A percentile compares a stretch with the other conserved stretches of the same genome.
These are phyloP conservation scores for Venturia carpophila DNA, from an alignment of 2,329 filamentous ascomycete species.

Conservation along the genomic window DNA sequence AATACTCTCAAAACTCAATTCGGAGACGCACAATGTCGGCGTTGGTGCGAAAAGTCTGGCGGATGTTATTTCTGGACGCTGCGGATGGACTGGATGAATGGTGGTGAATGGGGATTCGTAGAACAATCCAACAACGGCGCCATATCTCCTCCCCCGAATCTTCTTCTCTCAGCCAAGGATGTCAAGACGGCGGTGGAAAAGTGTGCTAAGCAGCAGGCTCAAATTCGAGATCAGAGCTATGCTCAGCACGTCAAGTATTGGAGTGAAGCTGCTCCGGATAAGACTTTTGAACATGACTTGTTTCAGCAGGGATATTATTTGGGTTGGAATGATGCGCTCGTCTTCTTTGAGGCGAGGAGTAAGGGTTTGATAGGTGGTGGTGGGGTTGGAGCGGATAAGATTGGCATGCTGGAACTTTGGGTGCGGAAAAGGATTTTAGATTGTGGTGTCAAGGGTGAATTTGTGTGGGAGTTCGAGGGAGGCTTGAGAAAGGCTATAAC, in stretches of 20 bases:
- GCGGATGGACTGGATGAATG: slow-evolving; percentile 56
- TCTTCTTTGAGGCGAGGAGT: slow-evolving; percentile 6
- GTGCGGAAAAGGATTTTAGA: slow-evolving; percentile 40
- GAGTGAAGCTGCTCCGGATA: slow-evolving; percentile 33
- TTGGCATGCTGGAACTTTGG: slow-evolving; percentile 25
- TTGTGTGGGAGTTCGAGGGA: slow-evolving; percentile 46
- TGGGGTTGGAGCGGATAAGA: slow-evolving; percentile 12
- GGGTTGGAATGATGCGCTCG: slow-evolving; percentile 11
- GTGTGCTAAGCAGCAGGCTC: slow-evolving; percentile 35
- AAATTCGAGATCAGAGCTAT: slow-evolving; percentile 21
- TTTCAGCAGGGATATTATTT: neutral
- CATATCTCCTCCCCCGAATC: slow-evolving; percentile 34
- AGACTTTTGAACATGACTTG: slow-evolving; percentile 1
- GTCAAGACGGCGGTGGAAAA: slow-evolving; percentile 25
- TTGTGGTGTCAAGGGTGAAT: slow-evolving; percentile 40
- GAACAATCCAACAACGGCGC: slow-evolving; percentile 42
- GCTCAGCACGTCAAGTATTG: slow-evolving; percentile 44
- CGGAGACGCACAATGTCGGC: slow-evolving; percentile 41
- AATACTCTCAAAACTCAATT: slow-evolving; percentile 39
- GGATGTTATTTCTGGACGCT: slow-evolving; percentile 54
- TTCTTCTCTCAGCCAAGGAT: slow-evolving; percentile 32
- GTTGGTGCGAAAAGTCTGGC: slow-evolving; percentile 43
- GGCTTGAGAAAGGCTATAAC: slow-evolving; percentile 40
- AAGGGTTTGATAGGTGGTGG: slow-evolving; percentile 24
- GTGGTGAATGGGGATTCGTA: slow-evolving; percentile 53